Base-by-base conservation (phyloP, 257 asterid species). In the Anisodus acutangulus region DNA sequence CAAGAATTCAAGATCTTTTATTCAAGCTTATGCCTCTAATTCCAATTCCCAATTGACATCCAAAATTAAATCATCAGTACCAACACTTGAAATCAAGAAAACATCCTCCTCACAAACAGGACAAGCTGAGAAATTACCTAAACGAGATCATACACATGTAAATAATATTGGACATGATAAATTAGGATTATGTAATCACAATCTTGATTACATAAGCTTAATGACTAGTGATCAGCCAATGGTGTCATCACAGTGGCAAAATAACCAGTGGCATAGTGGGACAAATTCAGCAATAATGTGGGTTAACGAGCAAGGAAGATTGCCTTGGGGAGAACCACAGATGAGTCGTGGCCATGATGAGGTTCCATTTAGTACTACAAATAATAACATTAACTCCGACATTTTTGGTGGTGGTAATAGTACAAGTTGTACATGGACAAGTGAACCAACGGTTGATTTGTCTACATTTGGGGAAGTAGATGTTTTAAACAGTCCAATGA, bases 291-390 rank as follows among this genome's bases (percentile, higher is more conserved):
- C 49, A 0, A 51, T 10, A 47, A 63, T 51, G 84, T 81, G 76
- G 84, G 49, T 58, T 15, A 49, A 17, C 16, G 85, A 78, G 17
- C 83, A 83, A 37, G 88, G 84, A 39, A 6, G 15, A 53, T 53
- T 82, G n/a, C 39, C 57, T 0, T 90, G 91, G 92, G 81, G 85
- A 2, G 71, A 84, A 54, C 8, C 84, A 8, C 87, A 85, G 22
- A 54, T 84, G 87, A 88, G 72, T 88, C 90, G 49, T 12, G 54
- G 62, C 9, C 86, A 87, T 0, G 90, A 87, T 6, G 89, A 88
- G 5, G 82, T 78, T 1, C 7, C 86, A 82, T 74, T 80, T 71
- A 55, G 11, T 84, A 70, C 82, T 16, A 55, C 82, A 5, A 85
- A 43, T 9, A 83, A 22, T 13, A 47, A 71, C 84, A 26, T 70